Evolutionary conservation across 352 stramenopile genomes (phyloP).

Genomic region (Phytophthora brassicae): DNA sequence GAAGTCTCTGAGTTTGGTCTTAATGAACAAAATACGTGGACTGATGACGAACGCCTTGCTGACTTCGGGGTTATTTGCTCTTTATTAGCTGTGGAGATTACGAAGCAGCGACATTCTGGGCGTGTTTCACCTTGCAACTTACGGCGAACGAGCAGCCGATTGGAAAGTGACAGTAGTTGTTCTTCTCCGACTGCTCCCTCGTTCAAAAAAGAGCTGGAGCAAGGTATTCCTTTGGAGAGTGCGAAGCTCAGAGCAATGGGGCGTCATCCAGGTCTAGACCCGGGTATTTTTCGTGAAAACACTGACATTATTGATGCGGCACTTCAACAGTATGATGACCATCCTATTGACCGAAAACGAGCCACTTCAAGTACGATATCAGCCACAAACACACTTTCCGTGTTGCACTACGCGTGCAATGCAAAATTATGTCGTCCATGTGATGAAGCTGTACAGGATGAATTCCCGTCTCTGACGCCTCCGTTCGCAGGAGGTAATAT

Average conservation of each 20-base stretch:
- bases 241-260: slow-evolving; percentile 54
- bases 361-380: not conserved
- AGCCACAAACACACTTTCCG: slow-evolving; percentile 36
- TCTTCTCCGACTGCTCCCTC: slow-evolving; percentile 17
- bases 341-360: slow-evolving; percentile 12
- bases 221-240: slow-evolving; percentile 57
- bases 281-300: slow-evolving; percentile 42
- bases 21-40: slow-evolving; percentile 10
- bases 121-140: slow-evolving; percentile 12
- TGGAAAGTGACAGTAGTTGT: slow-evolving; percentile 13
- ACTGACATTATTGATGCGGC: slow-evolving; percentile 37
- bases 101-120: slow-evolving; percentile 13
- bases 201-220: slow-evolving; percentile 50
- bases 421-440: slow-evolving; percentile 56
- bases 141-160: slow-evolving; percentile 16
- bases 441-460: slow-evolving; percentile 44
- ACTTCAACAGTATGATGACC: slow-evolving; percentile 39
- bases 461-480: slow-evolving; percentile 55
- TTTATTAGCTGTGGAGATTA: slow-evolving; percentile 41
- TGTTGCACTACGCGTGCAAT: slow-evolving; percentile 49
- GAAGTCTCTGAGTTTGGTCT: slow-evolving; percentile 14
- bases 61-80: slow-evolving; percentile 47
- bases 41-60: slow-evolving; percentile 33
- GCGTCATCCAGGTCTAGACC: slow-evolving; percentile 55
- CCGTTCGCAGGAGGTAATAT: slow-evolving; percentile 58